Evolutionary conservation across 257 asterid species (phyloP), one percentile per base, ranked within the genome.

Genomic region (Fraxinus anomala): DNA sequence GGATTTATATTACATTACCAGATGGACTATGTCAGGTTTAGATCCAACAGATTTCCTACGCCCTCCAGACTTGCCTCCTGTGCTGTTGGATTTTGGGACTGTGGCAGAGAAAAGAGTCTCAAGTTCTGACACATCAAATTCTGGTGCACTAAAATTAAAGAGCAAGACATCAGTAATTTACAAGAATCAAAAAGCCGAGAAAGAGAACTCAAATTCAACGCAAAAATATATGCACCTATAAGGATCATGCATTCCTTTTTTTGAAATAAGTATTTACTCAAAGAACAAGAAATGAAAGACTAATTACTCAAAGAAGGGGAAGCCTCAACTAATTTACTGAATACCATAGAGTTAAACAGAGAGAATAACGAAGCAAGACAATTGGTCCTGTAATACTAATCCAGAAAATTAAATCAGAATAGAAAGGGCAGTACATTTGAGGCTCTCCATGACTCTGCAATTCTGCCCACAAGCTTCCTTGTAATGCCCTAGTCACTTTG

Each of bases 401-500:
- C 33, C 21, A 82, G n/a, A 76, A 61, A 74, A 63, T n/a, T 72
- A 77, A 75, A 68, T 67, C 65, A 77, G 66, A 19, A 81, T 76
- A 82, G 86, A 80, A 84, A 82, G 73, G 68, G 77, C 76, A 73
- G 36, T 93, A 96, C 99, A 81, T 79, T 89, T 92, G 98, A 85
- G 97, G 91, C 31, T 92, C 99, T 72, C 96, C 98, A 24, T 83
- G 83, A 84, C 92, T 92, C 88, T 92, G 97, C 83, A 96, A 84
- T 86, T 96, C 99, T 76, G 92, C 99, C 99, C 99, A 96, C 85
- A 96, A 88, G 90, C 99, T 96, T 81, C 99, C 99, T 85, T 96
- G 97, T 72, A 96, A 24, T 85, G 89, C 97, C 85, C 97, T 89
- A 16, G 99, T 91, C 79, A 96, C 97, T 89, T 96, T 96, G 87